A percentile compares a stretch with the other conserved stretches of the same genome.
phyloP scores from a whole-genome alignment of 140 eudicot species.

The Oenanthe javanica region DNA sequence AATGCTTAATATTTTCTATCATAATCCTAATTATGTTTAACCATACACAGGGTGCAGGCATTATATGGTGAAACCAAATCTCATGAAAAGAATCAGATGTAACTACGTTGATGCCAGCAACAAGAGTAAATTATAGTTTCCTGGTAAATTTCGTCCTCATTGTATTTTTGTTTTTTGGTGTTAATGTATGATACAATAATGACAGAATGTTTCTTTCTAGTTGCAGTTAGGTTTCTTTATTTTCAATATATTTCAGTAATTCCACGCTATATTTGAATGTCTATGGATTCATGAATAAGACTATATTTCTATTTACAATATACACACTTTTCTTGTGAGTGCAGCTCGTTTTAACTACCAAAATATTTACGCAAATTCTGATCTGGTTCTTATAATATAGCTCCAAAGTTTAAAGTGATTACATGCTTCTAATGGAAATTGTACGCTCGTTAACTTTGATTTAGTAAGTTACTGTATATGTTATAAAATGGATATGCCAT shows the following conservation, averaged over 20 bases:
- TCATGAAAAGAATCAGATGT: neutral
- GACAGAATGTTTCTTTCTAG: neutral
- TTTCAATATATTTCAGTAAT: neutral
- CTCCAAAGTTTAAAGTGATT: neutral
- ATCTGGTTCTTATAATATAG: neutral
- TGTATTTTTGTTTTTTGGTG: neutral
- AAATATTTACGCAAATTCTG: neutral
- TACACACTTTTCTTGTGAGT: neutral
- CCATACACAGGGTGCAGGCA: neutral
- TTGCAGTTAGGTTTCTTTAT: neutral
- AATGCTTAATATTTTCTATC: neutral
- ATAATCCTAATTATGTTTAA: neutral
- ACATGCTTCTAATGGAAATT: neutral
- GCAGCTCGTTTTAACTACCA: neutral
- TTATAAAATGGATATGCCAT: neutral
- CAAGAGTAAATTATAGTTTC: neutral
- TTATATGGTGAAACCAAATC: neutral
- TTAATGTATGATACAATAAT: neutral
- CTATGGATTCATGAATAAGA: neutral
- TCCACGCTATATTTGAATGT: neutral
- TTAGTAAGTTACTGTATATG: neutral
- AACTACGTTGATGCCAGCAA: neutral
- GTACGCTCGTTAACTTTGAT: neutral
- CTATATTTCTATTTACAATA: neutral
- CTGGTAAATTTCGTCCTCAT: neutral